Percentiles rank a stretch among this genome's conserved stretches.
phyloP scores from a whole-genome alignment of 306 rosid species.

The Dryas octopetala region DNA sequence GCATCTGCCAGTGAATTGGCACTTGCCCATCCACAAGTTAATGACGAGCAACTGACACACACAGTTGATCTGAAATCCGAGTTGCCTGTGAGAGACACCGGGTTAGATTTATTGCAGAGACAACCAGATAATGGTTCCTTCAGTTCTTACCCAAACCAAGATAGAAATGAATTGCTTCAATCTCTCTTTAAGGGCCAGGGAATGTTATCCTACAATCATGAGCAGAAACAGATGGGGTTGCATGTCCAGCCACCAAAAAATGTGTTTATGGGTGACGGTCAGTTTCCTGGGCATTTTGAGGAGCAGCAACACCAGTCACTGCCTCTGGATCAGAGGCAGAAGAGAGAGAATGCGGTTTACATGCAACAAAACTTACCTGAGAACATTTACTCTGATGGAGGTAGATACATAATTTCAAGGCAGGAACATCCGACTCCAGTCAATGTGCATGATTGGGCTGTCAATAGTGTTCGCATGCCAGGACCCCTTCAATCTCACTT shows the following conservation, averaged over 20 bases:
- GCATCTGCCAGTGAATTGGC: slow-evolving; percentile 49
- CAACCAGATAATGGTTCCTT: slow-evolving; percentile 52
- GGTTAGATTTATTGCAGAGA: slow-evolving; percentile 48
- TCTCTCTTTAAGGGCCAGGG: slow-evolving; percentile 70
- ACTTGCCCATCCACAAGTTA: slow-evolving; percentile 45
- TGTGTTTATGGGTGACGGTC: slow-evolving; percentile 49
- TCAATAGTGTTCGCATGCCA: slow-evolving; percentile 42
- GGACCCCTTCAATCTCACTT: slow-evolving; percentile 62
- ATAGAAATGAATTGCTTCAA: slow-evolving; percentile 63
- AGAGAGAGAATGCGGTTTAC: slow-evolving; percentile 56
- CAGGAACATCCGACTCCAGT: slow-evolving; percentile 49
- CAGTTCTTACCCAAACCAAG: slow-evolving; percentile 62
- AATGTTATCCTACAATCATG: slow-evolving; percentile 54
- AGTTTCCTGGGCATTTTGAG: slow-evolving; percentile 63
- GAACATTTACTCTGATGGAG: slow-evolving; percentile 61
- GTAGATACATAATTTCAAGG: slow-evolving; percentile 56
- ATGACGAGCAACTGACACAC: slow-evolving; percentile 38
- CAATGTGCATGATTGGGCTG: slow-evolving; percentile 64
- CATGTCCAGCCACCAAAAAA: slow-evolving; percentile 54
- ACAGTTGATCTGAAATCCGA: slow-evolving; percentile 61
- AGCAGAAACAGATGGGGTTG: slow-evolving; percentile 57
- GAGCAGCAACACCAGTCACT: slow-evolving; percentile 55
- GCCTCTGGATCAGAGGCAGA: slow-evolving; percentile 57
- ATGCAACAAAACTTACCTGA: slow-evolving; percentile 48
- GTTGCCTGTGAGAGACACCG: slow-evolving; percentile 45